Evolutionary conservation across 2,329 filamentous ascomycete species (phyloP).

Genomic region (Fusarium ambrosium): DNA sequence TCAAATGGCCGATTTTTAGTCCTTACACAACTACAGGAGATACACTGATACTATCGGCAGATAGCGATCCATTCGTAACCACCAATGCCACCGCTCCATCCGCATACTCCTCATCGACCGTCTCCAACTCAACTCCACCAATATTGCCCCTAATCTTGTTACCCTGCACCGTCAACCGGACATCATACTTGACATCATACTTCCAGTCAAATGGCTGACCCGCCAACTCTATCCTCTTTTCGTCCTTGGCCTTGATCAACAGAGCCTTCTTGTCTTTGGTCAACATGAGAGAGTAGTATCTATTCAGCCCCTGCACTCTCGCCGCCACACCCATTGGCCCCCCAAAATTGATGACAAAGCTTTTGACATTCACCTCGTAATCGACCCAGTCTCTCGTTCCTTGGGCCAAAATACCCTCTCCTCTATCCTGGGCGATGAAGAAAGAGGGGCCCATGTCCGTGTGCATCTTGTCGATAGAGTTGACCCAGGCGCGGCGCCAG

Average conservation of each 20-base stretch:
- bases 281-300: slow-evolving; percentile 7
- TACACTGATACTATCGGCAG: not conserved
- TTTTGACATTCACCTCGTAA: not conserved
- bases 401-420: slow-evolving; percentile 5
- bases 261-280: not conserved
- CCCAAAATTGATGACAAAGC: slow-evolving; percentile 5
- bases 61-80: slow-evolving; percentile 1
- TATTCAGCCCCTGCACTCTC: slow-evolving; percentile 7
- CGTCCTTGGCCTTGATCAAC: slow-evolving; percentile 2
- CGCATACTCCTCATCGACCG: slow-evolving; percentile 3
- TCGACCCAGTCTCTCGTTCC: slow-evolving; percentile 7
- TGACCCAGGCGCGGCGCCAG: slow-evolving; percentile 13
- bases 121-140: not conserved
- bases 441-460: slow-evolving; percentile 5
- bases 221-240: slow-evolving; percentile 6
- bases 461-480: slow-evolving; percentile 6
- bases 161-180: not conserved
- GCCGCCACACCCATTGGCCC: slow-evolving; percentile 7
- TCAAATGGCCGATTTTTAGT: not conserved
- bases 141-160: not conserved
- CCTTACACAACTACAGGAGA: not conserved
- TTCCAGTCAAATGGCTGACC: slow-evolving; percentile 2
- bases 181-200: slow-evolving; percentile 2
- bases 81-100: not conserved
- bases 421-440: slow-evolving; percentile 7